These are phyloP conservation scores for Phytophthora agathidicida DNA, from an alignment of 352 stramenopile genomes.

Conservation along the genomic window DNA sequence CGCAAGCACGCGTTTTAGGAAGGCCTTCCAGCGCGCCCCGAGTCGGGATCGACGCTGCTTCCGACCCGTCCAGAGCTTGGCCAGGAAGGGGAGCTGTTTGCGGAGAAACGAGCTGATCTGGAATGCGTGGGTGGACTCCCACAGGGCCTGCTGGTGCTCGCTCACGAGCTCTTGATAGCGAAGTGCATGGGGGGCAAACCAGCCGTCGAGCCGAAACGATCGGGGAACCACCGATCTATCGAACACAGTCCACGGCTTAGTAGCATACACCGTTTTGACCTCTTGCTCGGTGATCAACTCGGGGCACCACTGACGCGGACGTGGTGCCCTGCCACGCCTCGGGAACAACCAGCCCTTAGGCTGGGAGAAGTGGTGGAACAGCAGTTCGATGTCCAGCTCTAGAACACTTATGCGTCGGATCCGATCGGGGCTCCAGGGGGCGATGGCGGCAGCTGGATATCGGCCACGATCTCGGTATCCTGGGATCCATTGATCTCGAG, in stretches of 20 bases:
- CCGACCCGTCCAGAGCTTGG: neutral
- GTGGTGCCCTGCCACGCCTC: neutral
- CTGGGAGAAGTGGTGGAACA: neutral
- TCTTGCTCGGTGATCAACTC: neutral
- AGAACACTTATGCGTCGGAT: too few relatives aligned
- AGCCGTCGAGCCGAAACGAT: neutral
- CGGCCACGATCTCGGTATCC: too few relatives aligned
- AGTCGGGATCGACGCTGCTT: conserved; percentile 1
- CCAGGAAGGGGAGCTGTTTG: neutral
- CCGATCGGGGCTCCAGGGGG: too few relatives aligned
- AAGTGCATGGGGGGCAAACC: neutral
- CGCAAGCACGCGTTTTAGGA: neutral
- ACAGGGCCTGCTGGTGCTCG: neutral
- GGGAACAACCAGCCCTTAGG: neutral
- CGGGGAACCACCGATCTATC: neutral
- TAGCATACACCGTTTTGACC: neutral
- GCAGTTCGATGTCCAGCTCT: neutral
- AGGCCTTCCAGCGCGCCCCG: neutral
- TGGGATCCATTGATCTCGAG: too few relatives aligned
- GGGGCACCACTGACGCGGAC: neutral
- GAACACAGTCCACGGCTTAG: neutral
- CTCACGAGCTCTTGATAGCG: neutral
- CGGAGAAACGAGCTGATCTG: neutral
- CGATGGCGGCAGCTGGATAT: too few relatives aligned
- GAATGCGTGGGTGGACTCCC: conserved; percentile 1